A percentile compares a stretch with the other conserved stretches of the same genome.
These are phyloP conservation scores for Biscogniauxia sp. DNA, from an alignment of 2,329 filamentous ascomycete genomes.

Conservation along the genomic window DNA sequence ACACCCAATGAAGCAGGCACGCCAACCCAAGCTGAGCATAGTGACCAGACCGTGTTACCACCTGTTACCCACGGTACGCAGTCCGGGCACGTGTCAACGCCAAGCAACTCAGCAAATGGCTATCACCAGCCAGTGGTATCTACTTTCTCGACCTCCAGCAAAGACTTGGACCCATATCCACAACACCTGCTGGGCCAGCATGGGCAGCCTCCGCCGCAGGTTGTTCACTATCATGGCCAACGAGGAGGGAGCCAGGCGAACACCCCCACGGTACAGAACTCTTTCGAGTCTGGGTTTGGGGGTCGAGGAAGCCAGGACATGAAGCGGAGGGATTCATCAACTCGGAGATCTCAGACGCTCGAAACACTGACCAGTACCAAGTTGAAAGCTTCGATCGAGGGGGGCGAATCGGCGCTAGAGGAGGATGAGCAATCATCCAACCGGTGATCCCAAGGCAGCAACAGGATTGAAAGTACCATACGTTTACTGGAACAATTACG, in stretches of 20 bases:
- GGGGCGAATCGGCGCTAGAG: slow-evolving; percentile 17
- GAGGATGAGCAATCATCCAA: slow-evolving; percentile 14
- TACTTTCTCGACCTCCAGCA: slow-evolving; percentile 68
- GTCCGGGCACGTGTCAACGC: slow-evolving; percentile 43
- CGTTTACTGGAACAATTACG: not conserved
- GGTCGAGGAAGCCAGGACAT: slow-evolving; percentile 50
- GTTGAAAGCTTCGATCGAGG: slow-evolving; percentile 28
- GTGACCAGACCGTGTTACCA: slow-evolving; percentile 18
- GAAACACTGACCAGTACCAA: slow-evolving; percentile 41
- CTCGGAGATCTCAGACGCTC: slow-evolving; percentile 35
- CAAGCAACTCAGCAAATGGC: slow-evolving; percentile 51
- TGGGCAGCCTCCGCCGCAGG: slow-evolving; percentile 62
- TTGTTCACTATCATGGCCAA: slow-evolving; percentile 66
- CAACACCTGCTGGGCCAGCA: slow-evolving; percentile 63
- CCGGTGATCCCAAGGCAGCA: slow-evolving; percentile 2
- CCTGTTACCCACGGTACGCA: slow-evolving; percentile 13
- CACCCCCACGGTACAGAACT: slow-evolving; percentile 56
- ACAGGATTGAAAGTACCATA: not conserved
- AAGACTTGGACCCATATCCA: slow-evolving; percentile 66
- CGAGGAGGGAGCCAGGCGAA: slow-evolving; percentile 66
- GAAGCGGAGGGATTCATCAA: slow-evolving; percentile 38
- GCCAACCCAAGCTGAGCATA: slow-evolving; percentile 60
- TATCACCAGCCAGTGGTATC: slow-evolving; percentile 67
- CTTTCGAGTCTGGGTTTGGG: slow-evolving; percentile 47
- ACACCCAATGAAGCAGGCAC: slow-evolving; percentile 57